Base-by-base conservation (phyloP, 768 basidiomycete genomes). In the Cubamyces lactineus region DNA sequence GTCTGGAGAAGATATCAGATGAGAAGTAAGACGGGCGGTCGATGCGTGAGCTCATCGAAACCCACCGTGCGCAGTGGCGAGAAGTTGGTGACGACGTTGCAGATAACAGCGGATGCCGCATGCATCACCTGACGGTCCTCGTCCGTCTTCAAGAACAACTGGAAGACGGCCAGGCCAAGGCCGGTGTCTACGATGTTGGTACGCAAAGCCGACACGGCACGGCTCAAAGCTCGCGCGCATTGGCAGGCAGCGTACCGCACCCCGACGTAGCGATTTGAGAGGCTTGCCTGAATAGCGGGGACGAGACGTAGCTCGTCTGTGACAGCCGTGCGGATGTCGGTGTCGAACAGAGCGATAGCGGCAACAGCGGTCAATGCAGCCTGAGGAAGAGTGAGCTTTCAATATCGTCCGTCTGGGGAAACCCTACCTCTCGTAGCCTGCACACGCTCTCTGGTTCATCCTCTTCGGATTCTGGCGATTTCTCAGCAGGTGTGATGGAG, bases 191-290 rank as follows among this genome's bases (percentile, higher is more conserved):
- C 84, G 17, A 98, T 81, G 61, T 86, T 92, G 38, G 95, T 97
- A 30, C 93, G 79, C 30, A 96, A 77, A 11, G 94, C 88, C 0
- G 86, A 83, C 2, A 96, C 87, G 8, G 87, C 87, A 23, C 96
- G 83, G 42, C 86, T 86, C 41, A 98, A 78, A 0, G 91, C 89
- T 16, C 95, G 80, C 1, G 93, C 82, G 65, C 89, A 90, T 67
- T 96, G 95, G 68, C 92, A 94, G 0, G 92, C 91, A 0, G 92
- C 92, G 47, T 91, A 92, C 6, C 94, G 85, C 3, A 96, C 88
- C 0, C 91, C 92, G 16, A 86, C 78, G 58, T 88, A 83, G 0
- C 78, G 81, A 56, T 92, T 87, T 0, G 78, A 65, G 8, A 95
- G 79, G 13, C 83, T 82, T 1, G 72, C 69, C 59, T 84, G 79